Base-by-base conservation (phyloP, 208 protist species). In the Trypanosoma conorhini region DNA sequence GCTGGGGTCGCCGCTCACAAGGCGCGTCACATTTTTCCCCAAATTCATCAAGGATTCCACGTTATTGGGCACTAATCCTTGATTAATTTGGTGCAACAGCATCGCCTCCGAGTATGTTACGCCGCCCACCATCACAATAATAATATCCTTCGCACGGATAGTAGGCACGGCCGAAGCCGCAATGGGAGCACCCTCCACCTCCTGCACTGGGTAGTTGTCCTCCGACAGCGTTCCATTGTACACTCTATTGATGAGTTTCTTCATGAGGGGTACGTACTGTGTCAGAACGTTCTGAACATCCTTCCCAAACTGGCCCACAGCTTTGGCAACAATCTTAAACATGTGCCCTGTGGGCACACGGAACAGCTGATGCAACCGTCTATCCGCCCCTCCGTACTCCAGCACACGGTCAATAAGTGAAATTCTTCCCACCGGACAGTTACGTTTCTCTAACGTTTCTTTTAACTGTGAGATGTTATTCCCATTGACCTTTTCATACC, bases 201-300 rank as follows among this genome's bases (percentile, higher is more conserved):
- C 80, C 72, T 87, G 71, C 42, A 86, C 80, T 2, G 86, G 81
- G 64, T 94, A 96, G 12, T 79, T 70, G 24, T 93, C 79, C n/a
- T 70, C 77, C 31, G 83, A 80, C 22, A 96, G 80, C 8, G 87
- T 88, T 40, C 88, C 91, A 71, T 94, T 93, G 73, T 93, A 94
- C 33, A 79, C 69, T 44, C 87, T 83, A 75, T 94, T 94, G 35
- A 99, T 76, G 3, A 97, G 74, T 40, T 96, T 92, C 50, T 85
- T 85, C 31, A 99, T 68, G 48, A 94, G 72, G 42, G 98, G 98
- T 60, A 88, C 86, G 76, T 99, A 97, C 83, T 99, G 96, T 30
- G 97, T 99, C 72, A 99, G 98, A 7, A 99, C 94, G 61, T 99
- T 99, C 69, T 98, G 85, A 28, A 99, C 88, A 66, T 97, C 85